These are phyloP conservation scores for Secale cereale DNA, from an alignment of 176 grass and related monocot species.

Conservation along the genomic window DNA sequence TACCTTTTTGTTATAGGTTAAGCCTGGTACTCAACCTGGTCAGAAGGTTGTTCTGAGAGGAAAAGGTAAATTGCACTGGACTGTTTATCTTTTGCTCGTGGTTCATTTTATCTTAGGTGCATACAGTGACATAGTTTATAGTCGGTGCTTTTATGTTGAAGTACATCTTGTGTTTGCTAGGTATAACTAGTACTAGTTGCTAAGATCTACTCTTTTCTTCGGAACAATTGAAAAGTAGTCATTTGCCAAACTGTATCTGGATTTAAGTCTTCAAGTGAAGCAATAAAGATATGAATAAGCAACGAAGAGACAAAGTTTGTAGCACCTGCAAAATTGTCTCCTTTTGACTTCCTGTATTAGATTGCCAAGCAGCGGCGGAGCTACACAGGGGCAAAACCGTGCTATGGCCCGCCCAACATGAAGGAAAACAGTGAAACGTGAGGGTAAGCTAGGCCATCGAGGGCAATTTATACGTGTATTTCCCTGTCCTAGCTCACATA, in stretches of 20 bases:
- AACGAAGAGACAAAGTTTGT: background rate
- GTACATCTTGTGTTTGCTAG: background rate
- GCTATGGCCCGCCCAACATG: too few relatives aligned
- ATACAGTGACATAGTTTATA: background rate
- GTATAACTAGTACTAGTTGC: background rate
- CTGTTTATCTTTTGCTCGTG: background rate
- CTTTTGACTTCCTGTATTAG: background rate
- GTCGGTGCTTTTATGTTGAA: background rate
- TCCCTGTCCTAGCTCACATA: too few relatives aligned
- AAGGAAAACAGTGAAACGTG: too few relatives aligned
- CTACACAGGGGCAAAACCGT: too few relatives aligned
- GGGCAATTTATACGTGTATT: too few relatives aligned
- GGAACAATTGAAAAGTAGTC: background rate
- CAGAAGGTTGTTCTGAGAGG: constrained; percentile 97
- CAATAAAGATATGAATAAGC: background rate
- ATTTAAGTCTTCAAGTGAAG: constrained; percentile 7
- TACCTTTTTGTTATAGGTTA: constrained; percentile 54
- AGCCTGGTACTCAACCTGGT: constrained; percentile 88
- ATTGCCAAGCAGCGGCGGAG: too few relatives aligned
- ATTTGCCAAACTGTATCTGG: background rate
- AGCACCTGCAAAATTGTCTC: background rate
- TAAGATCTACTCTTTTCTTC: background rate
- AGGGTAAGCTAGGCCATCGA: too few relatives aligned
- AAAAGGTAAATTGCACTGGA: constrained; percentile 60
- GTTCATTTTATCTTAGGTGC: background rate